Base-by-base conservation (phyloP, 208 protist genomes). In the Trypanosoma melophagium region DNA sequence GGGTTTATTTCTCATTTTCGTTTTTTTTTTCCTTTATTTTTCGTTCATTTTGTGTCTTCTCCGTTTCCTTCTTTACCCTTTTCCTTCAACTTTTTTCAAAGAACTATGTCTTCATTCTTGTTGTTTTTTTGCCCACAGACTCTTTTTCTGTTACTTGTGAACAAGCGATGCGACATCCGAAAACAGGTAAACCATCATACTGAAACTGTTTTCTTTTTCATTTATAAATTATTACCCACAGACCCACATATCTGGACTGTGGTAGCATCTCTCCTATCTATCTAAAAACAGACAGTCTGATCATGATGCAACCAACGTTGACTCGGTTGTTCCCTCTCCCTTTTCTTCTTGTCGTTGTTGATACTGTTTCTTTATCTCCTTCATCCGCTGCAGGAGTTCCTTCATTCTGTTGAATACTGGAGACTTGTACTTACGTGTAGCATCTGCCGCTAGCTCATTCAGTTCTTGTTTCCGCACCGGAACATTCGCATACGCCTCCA, bases 331-430 rank as follows among this genome's bases (percentile, higher is more conserved):
- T 49, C 56, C 31, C 42, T 63, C 42, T 52, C 44, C 16, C 22
- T n/a, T 17, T 52, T 16, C 25, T 19, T 63, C 22, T 63, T 67
- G 49, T 38, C 52, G 16, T 22, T 64, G 7, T 42, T 51, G 40
- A 25, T 67, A 22, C 38, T 66, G 17, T 57, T 85, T 77, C 74
- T 94, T 94, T 51, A 94, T 63, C 28, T 84, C 76, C 76, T 96
- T 96, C 71, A 96, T 89, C 2, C 67, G 63, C 75, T 89, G 76
- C 31, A 96, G 74, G 17, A 96, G 72, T 66, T 89, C 81, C 66
- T 90, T 89, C 87, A 92, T 91, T n/a, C 86, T 81, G n/a, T 77
- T 73, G 61, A 96, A 96, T 9, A 96, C 47, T 0, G 90, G 90
- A 19, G 83, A 92, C 72, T 96, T 96, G 65, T 79, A 96, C 62